Evolutionary conservation across 257 asterid species (phyloP).

Genomic region (Solanum pennellii): DNA sequence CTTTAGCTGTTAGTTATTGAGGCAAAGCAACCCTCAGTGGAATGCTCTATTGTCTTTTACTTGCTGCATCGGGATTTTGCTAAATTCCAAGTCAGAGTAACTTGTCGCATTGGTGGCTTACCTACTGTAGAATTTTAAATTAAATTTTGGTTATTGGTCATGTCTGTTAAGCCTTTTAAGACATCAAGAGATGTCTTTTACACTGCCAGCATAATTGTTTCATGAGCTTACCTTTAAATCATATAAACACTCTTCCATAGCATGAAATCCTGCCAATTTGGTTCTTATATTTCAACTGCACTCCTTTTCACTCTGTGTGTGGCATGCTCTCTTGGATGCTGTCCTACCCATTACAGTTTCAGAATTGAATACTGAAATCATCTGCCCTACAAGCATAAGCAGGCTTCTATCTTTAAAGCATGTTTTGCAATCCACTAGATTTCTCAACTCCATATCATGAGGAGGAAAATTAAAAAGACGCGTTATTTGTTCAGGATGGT

Average conservation of each 20-base stretch:
- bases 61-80: background rate
- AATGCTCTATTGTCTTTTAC: background rate
- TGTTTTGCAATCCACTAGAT: background rate
- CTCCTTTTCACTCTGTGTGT: background rate
- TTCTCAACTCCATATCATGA: background rate
- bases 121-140: background rate
- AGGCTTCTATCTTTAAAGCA: background rate
- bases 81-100: background rate
- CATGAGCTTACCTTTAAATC: background rate
- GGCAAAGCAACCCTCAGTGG: background rate
- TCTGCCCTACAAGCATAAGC: background rate
- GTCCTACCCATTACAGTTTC: background rate
- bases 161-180: background rate
- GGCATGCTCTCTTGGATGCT: background rate
- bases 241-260: background rate
- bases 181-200: background rate
- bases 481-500: slow-evolving; percentile 43
- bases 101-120: background rate
- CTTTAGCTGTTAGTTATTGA: background rate
- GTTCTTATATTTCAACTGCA: background rate
- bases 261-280: background rate
- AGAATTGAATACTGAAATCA: background rate
- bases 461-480: background rate
- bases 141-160: background rate
- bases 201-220: background rate